Evolutionary conservation across 2,329 filamentous ascomycete genomes (phyloP).

Genomic region (Penicillium palitans): DNA sequence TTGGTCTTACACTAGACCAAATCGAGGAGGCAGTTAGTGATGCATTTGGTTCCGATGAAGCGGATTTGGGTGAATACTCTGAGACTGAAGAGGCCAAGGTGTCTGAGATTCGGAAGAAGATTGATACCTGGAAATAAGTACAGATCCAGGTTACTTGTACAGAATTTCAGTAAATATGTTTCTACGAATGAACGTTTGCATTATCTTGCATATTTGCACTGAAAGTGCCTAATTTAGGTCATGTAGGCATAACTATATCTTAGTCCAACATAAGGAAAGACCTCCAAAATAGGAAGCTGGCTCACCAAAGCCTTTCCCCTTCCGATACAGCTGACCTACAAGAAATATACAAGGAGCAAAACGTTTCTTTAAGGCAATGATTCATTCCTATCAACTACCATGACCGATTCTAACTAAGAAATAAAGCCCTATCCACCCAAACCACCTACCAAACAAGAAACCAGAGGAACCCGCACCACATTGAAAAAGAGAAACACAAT

Average conservation of each 20-base stretch:
- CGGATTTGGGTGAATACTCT: conserved; percentile 31
- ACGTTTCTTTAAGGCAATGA: not conserved
- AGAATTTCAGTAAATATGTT: not conserved
- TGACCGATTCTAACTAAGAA: conserved; percentile 7
- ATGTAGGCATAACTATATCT: too few relatives aligned
- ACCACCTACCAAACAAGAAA: conserved; percentile 2
- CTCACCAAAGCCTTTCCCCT: not conserved
- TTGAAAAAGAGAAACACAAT: not conserved
- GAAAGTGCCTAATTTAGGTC: not conserved
- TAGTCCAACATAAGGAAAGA: not conserved
- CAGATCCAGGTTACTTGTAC: not conserved
- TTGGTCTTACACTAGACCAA: conserved; percentile 36
- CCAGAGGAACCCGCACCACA: not conserved
- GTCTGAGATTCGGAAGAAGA: conserved; percentile 31
- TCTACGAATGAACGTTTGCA: not conserved
- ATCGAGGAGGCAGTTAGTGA: conserved; percentile 37
- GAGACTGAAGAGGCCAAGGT: conserved; percentile 32
- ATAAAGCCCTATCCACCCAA: not conserved
- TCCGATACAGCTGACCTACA: not conserved
- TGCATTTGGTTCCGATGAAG: conserved; percentile 30
- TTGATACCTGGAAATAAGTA: conserved; percentile 14
- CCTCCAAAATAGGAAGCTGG: not conserved
- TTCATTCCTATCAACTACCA: conserved; percentile 10
- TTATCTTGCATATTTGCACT: not conserved
- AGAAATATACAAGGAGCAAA: not conserved